phyloP scores from a whole-genome alignment of 225 moss, liverwort and hornwort species.

The Lunularia cruciata region DNA sequence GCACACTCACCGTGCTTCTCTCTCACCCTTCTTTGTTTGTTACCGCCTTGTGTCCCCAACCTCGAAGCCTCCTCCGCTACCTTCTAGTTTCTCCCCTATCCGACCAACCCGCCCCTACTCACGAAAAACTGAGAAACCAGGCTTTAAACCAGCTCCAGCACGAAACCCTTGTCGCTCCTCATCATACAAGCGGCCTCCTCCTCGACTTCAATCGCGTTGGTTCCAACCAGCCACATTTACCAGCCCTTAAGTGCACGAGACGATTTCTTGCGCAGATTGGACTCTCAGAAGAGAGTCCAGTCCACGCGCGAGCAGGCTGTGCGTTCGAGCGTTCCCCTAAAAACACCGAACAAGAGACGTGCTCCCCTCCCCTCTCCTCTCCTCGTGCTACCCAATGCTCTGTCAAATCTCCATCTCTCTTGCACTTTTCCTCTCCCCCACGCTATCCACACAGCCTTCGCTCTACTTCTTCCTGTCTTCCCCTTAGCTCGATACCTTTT shows the following conservation, averaged over 20 bases:
- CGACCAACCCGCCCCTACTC: neutral
- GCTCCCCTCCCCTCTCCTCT: no score
- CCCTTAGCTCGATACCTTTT: no score
- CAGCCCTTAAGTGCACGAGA: neutral
- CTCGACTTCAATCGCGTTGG: neutral
- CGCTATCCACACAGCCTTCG: no score
- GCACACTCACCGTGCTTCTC: constrained; percentile 19
- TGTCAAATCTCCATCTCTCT: no score
- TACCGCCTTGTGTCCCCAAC: no score
- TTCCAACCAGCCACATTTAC: neutral
- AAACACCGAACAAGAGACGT: no score
- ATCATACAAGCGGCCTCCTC: constrained; percentile 21
- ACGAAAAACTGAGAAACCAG: neutral
- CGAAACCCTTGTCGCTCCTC: constrained; percentile 16
- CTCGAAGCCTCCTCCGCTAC: no score
- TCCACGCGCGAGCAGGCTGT: neutral
- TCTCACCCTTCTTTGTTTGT: neutral
- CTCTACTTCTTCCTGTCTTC: no score
- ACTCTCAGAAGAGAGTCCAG: constrained; percentile 13
- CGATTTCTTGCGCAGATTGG: constrained; percentile 27
- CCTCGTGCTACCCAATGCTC: no score
- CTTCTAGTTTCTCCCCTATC: no score
- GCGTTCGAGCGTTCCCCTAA: no score
- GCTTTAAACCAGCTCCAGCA: neutral
- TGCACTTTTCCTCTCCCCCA: no score